Base-by-base conservation (phyloP, 306 rosid genomes). In the Lathyrus aphaca region DNA sequence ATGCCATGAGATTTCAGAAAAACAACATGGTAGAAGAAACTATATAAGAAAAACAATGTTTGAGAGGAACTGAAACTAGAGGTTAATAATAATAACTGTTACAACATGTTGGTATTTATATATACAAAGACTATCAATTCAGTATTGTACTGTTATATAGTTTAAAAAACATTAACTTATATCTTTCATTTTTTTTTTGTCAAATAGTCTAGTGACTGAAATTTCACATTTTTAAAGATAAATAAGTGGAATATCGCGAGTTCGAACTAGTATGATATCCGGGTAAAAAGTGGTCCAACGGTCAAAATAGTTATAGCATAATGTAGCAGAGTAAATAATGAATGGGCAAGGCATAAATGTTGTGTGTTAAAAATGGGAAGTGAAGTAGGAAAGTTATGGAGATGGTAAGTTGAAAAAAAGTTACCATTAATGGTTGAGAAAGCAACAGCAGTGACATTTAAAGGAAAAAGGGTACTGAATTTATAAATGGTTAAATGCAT, bases 1-100 rank as follows among this genome's bases (percentile, higher is more conserved):
- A 92, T 82, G 89, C 98, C 96, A 87, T 91, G 65, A 51, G 83
- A 59, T 82, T 80, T 75, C 85, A 83, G 51, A 84, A 60, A 23
- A 48, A 74, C 80, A 61, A 79, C 80, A 72, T 66, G 44, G 39
- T 35, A 35, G 73, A 35, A 16, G 64, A 35, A 62, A 15, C 5
- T 39, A 19, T 39, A 19, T 35, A 29, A 48, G 50, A 66, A 13
- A 50, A 50, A 29, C 46, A 53, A 35, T 35, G 39, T 61, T 68
- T 53, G 12, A 5, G 65, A 49, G 74, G 40, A 73, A 39, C 43
- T 29, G 69, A 29, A 59, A 42, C 30, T 43, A 57, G 54, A 63
- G 58, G 51, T 11, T 40, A 40, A 40, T 35, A 35, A 35, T 7
- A 35, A 35, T 35, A 35, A 35, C 39, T 35, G 39, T 35, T 35